Percentiles rank a stretch among this genome's conserved stretches.
phyloP scores from a whole-genome alignment of 768 basidiomycete genomes.

The Mycena maculata region DNA sequence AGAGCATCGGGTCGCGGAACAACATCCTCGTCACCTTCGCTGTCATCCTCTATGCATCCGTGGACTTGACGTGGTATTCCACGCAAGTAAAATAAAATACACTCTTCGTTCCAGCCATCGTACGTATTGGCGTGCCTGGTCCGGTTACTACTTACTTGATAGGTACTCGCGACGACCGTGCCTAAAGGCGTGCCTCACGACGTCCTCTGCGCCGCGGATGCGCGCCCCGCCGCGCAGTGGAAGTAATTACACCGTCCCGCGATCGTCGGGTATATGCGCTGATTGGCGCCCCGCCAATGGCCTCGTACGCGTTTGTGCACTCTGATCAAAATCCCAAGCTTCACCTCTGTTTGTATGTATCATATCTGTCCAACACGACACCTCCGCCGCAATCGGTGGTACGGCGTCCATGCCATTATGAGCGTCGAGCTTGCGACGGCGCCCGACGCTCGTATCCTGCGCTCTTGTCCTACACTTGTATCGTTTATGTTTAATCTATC shows the following conservation, averaged over 20 bases:
- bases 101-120: background rate
- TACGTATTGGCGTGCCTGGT: background rate
- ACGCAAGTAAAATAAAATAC: background rate
- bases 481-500: background rate
- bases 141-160: too few relatives aligned
- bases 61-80: background rate
- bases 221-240: too few relatives aligned
- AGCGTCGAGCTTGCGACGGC: too few relatives aligned
- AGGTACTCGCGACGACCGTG: too few relatives aligned
- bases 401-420: too few relatives aligned
- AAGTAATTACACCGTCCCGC: background rate
- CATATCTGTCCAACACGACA: too few relatives aligned
- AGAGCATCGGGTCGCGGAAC: background rate
- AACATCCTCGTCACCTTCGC: background rate
- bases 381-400: too few relatives aligned
- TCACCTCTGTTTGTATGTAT: background rate
- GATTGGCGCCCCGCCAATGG: background rate
- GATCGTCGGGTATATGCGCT: background rate
- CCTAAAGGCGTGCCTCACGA: too few relatives aligned
- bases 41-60: background rate
- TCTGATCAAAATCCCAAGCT: background rate
- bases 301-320: background rate
- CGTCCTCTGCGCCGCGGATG: too few relatives aligned
- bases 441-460: too few relatives aligned
- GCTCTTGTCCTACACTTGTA: background rate